phyloP scores from a whole-genome alignment of 176 grass and related monocot genomes.

The Pontederia paniculata region DNA sequence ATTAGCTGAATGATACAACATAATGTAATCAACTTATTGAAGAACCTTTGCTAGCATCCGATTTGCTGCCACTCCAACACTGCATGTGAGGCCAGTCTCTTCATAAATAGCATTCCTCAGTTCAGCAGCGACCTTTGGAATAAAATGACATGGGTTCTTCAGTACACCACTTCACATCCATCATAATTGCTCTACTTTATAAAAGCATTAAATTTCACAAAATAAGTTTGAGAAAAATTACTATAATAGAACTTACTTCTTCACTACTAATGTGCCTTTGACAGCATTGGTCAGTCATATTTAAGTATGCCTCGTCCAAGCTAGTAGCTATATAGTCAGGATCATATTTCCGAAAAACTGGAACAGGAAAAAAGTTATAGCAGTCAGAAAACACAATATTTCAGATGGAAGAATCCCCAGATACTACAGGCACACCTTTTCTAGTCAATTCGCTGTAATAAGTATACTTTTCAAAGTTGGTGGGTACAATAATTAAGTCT shows the following conservation, averaged over 20 bases:
- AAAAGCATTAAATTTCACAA: background rate
- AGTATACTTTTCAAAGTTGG: conserved; percentile 87
- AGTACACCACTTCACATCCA: background rate
- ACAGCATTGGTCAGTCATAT: conserved; percentile 54
- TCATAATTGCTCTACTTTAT: background rate
- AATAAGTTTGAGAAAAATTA: background rate
- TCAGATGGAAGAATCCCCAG: conserved; percentile 10
- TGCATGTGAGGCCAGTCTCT: conserved; percentile 91
- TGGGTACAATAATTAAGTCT: conserved; percentile 75
- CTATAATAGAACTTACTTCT: conserved; percentile 38
- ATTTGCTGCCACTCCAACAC: conserved; percentile 83
- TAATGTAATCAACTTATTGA: background rate
- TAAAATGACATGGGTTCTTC: conserved; percentile 13
- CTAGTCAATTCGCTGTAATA: conserved; percentile 78
- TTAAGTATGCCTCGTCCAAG: conserved; percentile 84
- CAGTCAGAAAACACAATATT: background rate
- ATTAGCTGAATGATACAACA: background rate
- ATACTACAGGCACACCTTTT: conserved; percentile 45
- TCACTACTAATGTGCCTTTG: conserved; percentile 55
- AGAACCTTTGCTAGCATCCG: conserved; percentile 84
- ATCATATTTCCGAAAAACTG: conserved; percentile 82
- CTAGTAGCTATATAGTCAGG: conserved; percentile 73
- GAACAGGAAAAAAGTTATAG: background rate
- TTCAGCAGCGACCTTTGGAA: conserved; percentile 66
- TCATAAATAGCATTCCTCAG: conserved; percentile 62